These are phyloP conservation scores for Boletus semigastroideus DNA, from an alignment of 1,284 basidiomycete species.

Conservation along the genomic window DNA sequence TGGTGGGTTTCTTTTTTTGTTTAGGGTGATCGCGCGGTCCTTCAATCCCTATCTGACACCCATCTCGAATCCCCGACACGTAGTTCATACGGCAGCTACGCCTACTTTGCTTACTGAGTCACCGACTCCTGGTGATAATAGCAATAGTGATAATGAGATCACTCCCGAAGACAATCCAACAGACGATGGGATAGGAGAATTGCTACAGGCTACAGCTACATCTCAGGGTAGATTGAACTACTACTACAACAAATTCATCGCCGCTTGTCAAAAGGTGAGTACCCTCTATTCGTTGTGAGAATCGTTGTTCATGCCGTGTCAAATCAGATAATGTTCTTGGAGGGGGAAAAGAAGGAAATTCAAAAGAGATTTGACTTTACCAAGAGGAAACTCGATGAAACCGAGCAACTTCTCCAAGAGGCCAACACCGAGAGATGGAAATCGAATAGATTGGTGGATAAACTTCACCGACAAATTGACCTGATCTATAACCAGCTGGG, in stretches of 20 bases:
- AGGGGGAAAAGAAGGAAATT: constrained; percentile 18
- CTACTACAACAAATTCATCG: constrained; percentile 14
- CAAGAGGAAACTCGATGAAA: constrained; percentile 22
- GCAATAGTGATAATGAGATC: background rate
- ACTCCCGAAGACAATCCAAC: background rate
- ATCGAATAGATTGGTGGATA: constrained; percentile 12
- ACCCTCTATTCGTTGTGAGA: background rate
- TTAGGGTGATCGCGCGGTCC: constrained; percentile 15
- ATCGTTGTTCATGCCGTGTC: background rate
- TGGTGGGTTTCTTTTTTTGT: background rate
- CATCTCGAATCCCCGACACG: constrained; percentile 22
- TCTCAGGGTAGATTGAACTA: constrained; percentile 16
- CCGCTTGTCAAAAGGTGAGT: constrained; percentile 14
- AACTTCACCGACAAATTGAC: constrained; percentile 9
- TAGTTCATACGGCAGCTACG: background rate
- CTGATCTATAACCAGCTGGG: constrained; percentile 13
- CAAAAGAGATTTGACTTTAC: constrained; percentile 20
- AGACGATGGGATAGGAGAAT: constrained; percentile 4
- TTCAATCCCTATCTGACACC: constrained; percentile 30
- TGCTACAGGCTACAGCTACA: constrained; percentile 21
- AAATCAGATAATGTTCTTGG: constrained; percentile 17
- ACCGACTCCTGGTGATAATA: constrained; percentile 7
- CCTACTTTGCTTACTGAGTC: constrained; percentile 2
- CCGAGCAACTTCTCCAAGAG: constrained; percentile 19
- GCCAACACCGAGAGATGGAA: constrained; percentile 17